phyloP scores from a whole-genome alignment of 345 rosid species.

The Raphanus raphanistrum region DNA sequence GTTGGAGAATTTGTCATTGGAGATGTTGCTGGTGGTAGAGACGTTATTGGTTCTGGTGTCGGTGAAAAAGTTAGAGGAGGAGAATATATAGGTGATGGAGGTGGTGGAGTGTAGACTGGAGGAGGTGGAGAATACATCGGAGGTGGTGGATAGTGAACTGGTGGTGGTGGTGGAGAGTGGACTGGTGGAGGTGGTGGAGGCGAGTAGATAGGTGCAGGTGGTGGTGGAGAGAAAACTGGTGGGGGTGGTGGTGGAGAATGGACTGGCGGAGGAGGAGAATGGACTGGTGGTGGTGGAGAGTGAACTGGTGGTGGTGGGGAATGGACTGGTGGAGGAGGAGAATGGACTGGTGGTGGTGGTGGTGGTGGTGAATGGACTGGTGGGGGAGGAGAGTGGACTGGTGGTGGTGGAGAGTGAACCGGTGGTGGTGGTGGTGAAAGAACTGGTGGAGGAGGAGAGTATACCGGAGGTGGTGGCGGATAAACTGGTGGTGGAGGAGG shows the following conservation, averaged over 20 bases:
- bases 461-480: background rate
- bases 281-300: background rate
- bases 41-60: background rate
- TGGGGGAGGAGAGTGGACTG: background rate
- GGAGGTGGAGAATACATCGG: background rate
- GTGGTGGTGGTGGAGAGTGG: background rate
- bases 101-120: background rate
- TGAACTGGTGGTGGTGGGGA: background rate
- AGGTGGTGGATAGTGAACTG: background rate
- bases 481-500: background rate
- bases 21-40: background rate
- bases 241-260: background rate
- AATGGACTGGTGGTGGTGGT: background rate
- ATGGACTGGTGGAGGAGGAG: background rate
- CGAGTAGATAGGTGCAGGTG: background rate
- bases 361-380: background rate
- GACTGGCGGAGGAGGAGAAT: background rate
- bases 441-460: constrained; percentile 2
- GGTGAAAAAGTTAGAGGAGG: background rate
- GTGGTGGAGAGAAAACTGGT: background rate
- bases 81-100: background rate
- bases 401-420: background rate
- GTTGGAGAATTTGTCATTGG: background rate
- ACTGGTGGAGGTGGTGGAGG: background rate
- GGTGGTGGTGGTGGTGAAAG: background rate